These are phyloP conservation scores for Mycena albidolilacea DNA, from an alignment of 768 basidiomycete species.

Conservation along the genomic window DNA sequence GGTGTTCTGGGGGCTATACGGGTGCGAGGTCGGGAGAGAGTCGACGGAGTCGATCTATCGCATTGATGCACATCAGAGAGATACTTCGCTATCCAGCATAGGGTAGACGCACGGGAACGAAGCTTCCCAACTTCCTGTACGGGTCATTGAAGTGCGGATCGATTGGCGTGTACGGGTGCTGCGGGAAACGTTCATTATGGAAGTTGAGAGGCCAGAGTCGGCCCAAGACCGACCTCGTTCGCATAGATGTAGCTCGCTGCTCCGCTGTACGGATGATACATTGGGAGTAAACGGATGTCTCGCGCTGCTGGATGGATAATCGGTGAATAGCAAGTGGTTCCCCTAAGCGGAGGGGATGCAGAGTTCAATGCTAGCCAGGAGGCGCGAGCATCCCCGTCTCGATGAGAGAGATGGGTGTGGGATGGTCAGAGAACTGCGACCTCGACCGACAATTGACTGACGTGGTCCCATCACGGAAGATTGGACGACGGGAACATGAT, in stretches of 20 bases:
- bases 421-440: background rate
- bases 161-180: conserved; percentile 13
- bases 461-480: background rate
- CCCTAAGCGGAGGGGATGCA: too few relatives aligned
- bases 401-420: background rate
- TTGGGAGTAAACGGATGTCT: background rate
- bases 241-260: conserved; percentile 33
- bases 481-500: background rate
- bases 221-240: conserved; percentile 7
- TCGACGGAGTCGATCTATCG: conserved; percentile 31
- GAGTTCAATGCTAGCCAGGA: too few relatives aligned
- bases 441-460: background rate
- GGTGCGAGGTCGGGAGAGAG: conserved; percentile 14
- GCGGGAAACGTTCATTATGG: background rate
- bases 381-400: too few relatives aligned
- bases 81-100: too few relatives aligned
- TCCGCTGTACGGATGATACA: conserved; percentile 33
- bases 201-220: background rate
- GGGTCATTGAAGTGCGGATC: conserved; percentile 13
- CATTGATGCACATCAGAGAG: background rate
- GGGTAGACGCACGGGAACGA: conserved; percentile 13
- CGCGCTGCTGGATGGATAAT: background rate
- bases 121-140: conserved; percentile 18
- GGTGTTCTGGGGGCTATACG: conserved; percentile 17
- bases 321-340: too few relatives aligned